These are phyloP conservation scores for Oldenlandia corymbosa DNA, from an alignment of 257 asterid species.

Conservation along the genomic window DNA sequence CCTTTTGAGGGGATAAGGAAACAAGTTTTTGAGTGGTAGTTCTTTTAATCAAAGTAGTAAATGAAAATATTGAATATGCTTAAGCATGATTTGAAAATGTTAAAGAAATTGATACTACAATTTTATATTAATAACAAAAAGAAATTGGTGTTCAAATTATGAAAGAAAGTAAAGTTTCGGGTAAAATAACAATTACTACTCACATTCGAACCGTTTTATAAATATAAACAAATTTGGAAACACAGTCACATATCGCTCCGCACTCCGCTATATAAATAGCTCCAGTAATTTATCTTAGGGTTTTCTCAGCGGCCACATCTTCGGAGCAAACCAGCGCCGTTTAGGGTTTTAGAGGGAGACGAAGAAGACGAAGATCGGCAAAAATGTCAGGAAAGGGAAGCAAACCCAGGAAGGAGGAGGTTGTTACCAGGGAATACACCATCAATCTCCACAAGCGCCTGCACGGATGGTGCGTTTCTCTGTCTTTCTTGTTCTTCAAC, in stretches of 20 bases:
- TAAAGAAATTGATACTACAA: no score
- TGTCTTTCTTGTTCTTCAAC: no score
- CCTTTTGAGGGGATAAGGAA: no score
- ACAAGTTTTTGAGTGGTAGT: no score
- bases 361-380: neutral
- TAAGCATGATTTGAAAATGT: no score
- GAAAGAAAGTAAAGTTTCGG: neutral
- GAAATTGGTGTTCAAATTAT: no score
- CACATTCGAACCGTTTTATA: neutral
- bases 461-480: constrained; percentile 32
- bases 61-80: no score
- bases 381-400: constrained; percentile 33
- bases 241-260: neutral
- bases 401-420: constrained; percentile 41
- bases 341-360: constrained; percentile 9
- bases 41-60: no score
- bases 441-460: constrained; percentile 37
- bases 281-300: neutral
- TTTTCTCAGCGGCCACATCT: constrained; percentile 5
- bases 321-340: neutral
- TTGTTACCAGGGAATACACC: constrained; percentile 41
- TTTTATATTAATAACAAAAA: no score
- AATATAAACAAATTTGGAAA: neutral
- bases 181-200: neutral
- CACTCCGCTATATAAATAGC: constrained; percentile 1